A percentile compares a stretch with the other conserved stretches of the same genome.
phyloP scores from a whole-genome alignment of 306 rosid species.

The Nissolia schottii region DNA sequence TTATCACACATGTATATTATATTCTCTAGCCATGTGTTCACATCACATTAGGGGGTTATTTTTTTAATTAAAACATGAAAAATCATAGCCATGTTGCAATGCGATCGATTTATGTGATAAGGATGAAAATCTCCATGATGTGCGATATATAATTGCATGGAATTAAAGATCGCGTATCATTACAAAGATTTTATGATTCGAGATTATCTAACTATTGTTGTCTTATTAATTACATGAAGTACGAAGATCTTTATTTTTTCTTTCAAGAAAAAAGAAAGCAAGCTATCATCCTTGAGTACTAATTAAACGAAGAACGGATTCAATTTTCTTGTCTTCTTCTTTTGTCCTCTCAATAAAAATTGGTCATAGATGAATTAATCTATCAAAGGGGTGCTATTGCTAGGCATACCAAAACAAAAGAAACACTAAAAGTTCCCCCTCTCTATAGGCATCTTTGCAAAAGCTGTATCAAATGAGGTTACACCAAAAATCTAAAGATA shows the following conservation, averaged over 20 bases:
- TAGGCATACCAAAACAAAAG: too few relatives aligned
- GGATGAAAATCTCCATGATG: conserved; percentile 15
- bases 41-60: background rate
- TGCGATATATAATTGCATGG: background rate
- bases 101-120: conserved; percentile 5
- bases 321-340: too few relatives aligned
- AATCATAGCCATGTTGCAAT: conserved; percentile 5
- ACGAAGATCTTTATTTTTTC: background rate
- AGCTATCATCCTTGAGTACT: background rate
- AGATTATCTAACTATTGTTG: background rate
- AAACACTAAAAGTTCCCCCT: too few relatives aligned
- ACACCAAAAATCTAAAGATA: too few relatives aligned
- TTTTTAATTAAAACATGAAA: background rate
- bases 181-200: conserved; percentile 10
- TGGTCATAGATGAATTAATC: too few relatives aligned
- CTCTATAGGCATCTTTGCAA: too few relatives aligned
- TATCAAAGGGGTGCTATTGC: too few relatives aligned
- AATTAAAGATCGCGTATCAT: conserved; percentile 16
- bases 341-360: too few relatives aligned
- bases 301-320: too few relatives aligned
- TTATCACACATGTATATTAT: background rate
- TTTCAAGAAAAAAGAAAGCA: background rate
- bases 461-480: too few relatives aligned
- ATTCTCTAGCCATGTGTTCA: background rate
- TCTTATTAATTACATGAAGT: background rate